phyloP scores from a whole-genome alignment of 2,329 filamentous ascomycete species.

The Xylaria sp. region DNA sequence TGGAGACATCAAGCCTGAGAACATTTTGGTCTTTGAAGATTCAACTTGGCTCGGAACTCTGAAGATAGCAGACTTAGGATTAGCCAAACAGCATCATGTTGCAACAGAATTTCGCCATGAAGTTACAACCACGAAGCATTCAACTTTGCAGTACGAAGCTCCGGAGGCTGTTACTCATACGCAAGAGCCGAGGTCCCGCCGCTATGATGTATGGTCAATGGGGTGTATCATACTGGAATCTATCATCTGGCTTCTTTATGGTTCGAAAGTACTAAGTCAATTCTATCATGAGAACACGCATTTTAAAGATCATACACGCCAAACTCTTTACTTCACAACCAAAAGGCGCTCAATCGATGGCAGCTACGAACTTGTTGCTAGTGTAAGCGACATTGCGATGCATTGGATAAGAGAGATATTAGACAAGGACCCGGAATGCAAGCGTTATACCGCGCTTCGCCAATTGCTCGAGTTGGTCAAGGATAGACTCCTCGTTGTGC shows the following conservation, averaged over 20 bases:
- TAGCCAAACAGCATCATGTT: slow-evolving; percentile 35
- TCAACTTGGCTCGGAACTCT: slow-evolving; percentile 23
- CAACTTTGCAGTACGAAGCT: slow-evolving; percentile 32
- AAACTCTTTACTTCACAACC: slow-evolving; percentile 27
- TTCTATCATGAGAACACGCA: slow-evolving; percentile 20
- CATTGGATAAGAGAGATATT: slow-evolving; percentile 33
- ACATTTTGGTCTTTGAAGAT: slow-evolving; percentile 37
- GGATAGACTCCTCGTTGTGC: slow-evolving; percentile 28
- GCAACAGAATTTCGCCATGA: slow-evolving; percentile 23
- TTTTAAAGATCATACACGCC: neutral
- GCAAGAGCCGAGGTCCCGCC: slow-evolving; percentile 32
- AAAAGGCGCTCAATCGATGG: neutral
- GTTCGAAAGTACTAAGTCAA: slow-evolving; percentile 14
- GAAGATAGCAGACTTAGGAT: slow-evolving; percentile 39
- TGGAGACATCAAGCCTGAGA: slow-evolving; percentile 42
- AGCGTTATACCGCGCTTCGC: slow-evolving; percentile 10
- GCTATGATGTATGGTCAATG: slow-evolving; percentile 47
- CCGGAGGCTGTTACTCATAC: slow-evolving; percentile 26
- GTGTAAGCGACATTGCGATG: slow-evolving; percentile 19
- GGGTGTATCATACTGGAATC: slow-evolving; percentile 47
- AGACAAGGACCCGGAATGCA: slow-evolving; percentile 29
- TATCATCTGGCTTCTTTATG: slow-evolving; percentile 43
- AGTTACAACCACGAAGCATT: slow-evolving; percentile 29
- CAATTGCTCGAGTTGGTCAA: slow-evolving; percentile 26
- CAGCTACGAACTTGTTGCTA: neutral